These are phyloP conservation scores for Exophiala calicioides DNA, from an alignment of 2,329 filamentous ascomycete species.

Conservation along the genomic window DNA sequence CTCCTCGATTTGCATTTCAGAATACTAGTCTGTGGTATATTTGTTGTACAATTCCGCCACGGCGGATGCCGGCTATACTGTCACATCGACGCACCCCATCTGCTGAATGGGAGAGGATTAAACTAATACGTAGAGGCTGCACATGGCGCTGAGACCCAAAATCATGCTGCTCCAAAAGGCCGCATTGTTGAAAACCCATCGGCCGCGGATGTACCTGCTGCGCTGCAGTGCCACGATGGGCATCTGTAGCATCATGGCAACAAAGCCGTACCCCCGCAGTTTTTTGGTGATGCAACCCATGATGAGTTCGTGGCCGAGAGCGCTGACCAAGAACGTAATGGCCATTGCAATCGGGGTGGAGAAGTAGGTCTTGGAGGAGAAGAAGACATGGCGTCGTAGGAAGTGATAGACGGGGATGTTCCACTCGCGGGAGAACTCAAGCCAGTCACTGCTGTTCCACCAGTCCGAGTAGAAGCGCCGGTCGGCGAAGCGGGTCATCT, in stretches of 20 bases:
- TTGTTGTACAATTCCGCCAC: too few species aligned
- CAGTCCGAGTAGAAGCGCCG: constrained; percentile 84
- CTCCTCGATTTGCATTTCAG: too few species aligned
- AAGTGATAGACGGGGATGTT: constrained; percentile 98
- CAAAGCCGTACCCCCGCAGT: constrained; percentile 86
- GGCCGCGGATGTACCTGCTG: constrained; percentile 71
- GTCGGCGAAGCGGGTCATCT: constrained; percentile 90
- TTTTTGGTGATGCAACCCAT: constrained; percentile 99
- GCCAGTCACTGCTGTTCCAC: constrained; percentile 65
- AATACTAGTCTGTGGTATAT: too few species aligned
- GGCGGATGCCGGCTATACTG: too few species aligned
- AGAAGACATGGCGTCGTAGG: constrained; percentile 91
- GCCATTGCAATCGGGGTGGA: constrained; percentile 76
- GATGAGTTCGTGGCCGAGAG: constrained; percentile 88
- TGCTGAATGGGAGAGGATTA: too few species aligned
- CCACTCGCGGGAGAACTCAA: constrained; percentile 95
- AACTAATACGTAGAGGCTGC: constrained; percentile 61
- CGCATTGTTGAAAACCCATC: constrained; percentile 80
- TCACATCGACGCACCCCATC: too few species aligned
- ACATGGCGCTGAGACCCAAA: constrained; percentile 73
- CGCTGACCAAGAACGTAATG: constrained; percentile 88
- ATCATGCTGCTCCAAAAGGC: constrained; percentile 95
- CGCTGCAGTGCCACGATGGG: constrained; percentile 92
- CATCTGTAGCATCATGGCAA: constrained; percentile 94
- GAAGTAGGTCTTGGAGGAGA: constrained; percentile 73